Evolutionary conservation across 2,329 filamentous ascomycete genomes (phyloP).

Genomic region (Calonectria montana): DNA sequence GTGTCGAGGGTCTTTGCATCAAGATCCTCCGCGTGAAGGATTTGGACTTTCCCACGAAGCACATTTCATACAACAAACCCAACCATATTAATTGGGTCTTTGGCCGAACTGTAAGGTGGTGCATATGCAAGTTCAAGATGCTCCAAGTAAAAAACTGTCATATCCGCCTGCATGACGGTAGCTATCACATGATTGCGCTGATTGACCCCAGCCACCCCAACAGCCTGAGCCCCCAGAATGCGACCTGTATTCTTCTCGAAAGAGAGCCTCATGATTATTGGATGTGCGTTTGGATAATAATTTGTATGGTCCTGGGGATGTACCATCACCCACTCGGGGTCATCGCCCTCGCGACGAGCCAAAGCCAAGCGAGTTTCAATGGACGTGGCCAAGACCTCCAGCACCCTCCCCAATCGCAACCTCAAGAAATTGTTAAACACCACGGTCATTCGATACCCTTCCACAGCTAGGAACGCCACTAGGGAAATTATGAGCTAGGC

Average conservation of each 20-base stretch:
- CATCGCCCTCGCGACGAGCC: slow-evolving; percentile 4
- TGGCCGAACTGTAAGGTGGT: slow-evolving; percentile 21
- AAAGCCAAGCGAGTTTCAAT: too few species aligned
- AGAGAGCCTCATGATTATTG: slow-evolving; percentile 13
- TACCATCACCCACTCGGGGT: slow-evolving; percentile 18
- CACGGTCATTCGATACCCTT: too few species aligned
- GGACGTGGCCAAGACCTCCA: too few species aligned
- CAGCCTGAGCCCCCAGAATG: slow-evolving; percentile 18
- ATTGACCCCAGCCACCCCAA: slow-evolving; percentile 19
- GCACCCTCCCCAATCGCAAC: too few species aligned
- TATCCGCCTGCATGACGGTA: slow-evolving; percentile 20
- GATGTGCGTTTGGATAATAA: slow-evolving; percentile 10
- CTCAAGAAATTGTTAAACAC: too few species aligned
- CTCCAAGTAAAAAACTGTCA: slow-evolving; percentile 23
- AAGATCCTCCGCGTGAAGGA: slow-evolving; percentile 17
- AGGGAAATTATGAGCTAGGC: too few species aligned
- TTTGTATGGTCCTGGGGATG: slow-evolving; percentile 20
- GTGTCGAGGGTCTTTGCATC: not conserved
- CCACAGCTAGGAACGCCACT: too few species aligned
- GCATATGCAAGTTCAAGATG: slow-evolving; percentile 25
- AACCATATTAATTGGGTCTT: slow-evolving; percentile 24
- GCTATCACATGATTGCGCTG: slow-evolving; percentile 23
- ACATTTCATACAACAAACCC: slow-evolving; percentile 19
- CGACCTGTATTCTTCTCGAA: slow-evolving; percentile 5
- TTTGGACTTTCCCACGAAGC: slow-evolving; percentile 16